Conservation (phyloP, 2,329 filamentous ascomycete genomes). For the Exophiala spinifera region DNA sequence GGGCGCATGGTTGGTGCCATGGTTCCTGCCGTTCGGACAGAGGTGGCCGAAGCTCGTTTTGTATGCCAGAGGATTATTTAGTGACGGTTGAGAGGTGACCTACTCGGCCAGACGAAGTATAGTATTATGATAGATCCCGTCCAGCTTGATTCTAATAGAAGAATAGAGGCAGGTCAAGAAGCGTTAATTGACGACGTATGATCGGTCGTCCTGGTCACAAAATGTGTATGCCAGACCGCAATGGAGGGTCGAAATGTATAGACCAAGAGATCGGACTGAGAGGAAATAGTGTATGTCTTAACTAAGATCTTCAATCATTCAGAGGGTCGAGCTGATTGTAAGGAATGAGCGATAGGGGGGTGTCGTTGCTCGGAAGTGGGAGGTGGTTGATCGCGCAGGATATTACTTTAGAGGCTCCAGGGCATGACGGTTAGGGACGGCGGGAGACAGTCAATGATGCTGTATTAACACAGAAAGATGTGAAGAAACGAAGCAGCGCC, state of each 20-base stretch:
- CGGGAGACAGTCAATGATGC: slow-evolving; percentile 5
- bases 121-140: not conserved
- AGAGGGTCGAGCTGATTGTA: not conserved
- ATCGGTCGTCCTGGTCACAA: not conserved
- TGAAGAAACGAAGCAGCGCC: slow-evolving; percentile 25
- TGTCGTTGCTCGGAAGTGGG: not conserved
- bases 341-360: not conserved
- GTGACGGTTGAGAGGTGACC: not conserved
- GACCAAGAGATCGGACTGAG: not conserved
- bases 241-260: not conserved
- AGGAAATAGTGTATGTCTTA: not conserved
- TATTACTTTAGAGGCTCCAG: slow-evolving; percentile 18
- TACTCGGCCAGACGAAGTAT: not conserved
- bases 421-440: slow-evolving; percentile 9
- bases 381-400: slow-evolving; percentile 3
- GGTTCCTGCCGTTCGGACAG: not conserved
- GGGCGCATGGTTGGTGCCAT: slow-evolving; percentile 26
- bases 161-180: not conserved
- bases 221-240: not conserved
- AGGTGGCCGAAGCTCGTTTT: not conserved
- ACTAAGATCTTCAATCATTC: not conserved
- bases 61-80: slow-evolving; percentile 1
- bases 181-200: not conserved
- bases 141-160: not conserved
- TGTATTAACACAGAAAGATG: slow-evolving; percentile 22